Percentiles rank a stretch among this genome's conserved stretches.
Evolutionary conservation across 306 rosid species (phyloP).

Genomic region (Pterocarpus macrocarpus): DNA sequence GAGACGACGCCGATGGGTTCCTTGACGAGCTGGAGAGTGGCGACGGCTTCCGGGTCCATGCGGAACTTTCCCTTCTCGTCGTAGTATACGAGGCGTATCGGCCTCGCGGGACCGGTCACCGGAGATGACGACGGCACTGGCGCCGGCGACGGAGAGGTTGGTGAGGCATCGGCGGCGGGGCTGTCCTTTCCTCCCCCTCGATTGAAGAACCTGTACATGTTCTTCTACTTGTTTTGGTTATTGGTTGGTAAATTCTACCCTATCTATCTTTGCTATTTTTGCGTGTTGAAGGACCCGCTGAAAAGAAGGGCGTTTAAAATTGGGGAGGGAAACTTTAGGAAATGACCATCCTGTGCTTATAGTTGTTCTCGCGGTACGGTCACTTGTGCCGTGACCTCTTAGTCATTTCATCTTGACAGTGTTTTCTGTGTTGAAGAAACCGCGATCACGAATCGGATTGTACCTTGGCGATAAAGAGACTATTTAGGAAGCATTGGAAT

Average conservation of each 20-base stretch:
- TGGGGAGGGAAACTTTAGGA: constrained; percentile 9
- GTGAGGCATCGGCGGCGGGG: constrained; percentile 57
- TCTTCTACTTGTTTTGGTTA: too few species aligned
- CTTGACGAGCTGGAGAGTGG: constrained; percentile 85
- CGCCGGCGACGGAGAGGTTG: constrained; percentile 41
- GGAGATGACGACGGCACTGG: constrained; percentile 49
- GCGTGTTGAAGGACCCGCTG: not conserved
- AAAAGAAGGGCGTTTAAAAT: not conserved
- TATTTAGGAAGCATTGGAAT: too few species aligned
- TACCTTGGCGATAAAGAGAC: too few species aligned
- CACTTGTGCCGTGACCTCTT: not conserved
- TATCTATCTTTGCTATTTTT: too few species aligned
- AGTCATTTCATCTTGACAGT: not conserved
- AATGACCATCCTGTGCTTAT: not conserved
- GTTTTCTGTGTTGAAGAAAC: not conserved
- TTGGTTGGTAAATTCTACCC: too few species aligned
- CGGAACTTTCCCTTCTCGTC: constrained; percentile 90
- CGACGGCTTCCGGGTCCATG: constrained; percentile 97
- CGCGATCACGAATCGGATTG: too few species aligned
- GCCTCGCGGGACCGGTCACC: constrained; percentile 84
- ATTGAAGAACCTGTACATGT: constrained; percentile 61
- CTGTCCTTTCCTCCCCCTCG: constrained; percentile 50
- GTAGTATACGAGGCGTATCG: constrained; percentile 80
- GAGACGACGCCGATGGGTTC: constrained; percentile 92
- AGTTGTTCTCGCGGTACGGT: not conserved